These are phyloP conservation scores for Fusarium tanahbumbuense DNA, from an alignment of 2,329 filamentous ascomycete genomes.

Conservation along the genomic window DNA sequence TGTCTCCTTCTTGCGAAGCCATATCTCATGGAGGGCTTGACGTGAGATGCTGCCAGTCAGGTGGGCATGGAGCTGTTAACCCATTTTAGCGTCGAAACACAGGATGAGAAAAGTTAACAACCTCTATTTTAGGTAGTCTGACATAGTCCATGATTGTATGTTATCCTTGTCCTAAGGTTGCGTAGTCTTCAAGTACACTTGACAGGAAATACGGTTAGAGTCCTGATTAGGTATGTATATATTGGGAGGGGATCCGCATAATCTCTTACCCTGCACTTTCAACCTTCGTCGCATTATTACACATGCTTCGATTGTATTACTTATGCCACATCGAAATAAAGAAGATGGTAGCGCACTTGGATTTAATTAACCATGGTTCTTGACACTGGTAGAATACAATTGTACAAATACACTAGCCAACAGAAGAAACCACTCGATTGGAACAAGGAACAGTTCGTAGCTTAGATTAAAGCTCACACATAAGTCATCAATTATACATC, in stretches of 20 bases:
- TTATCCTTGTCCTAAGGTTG: neutral
- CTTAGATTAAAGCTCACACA: slow-evolving; percentile 30
- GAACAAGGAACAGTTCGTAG: neutral
- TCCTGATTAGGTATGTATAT: neutral
- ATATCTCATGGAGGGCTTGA: slow-evolving; percentile 78
- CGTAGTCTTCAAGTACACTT: too few relatives aligned
- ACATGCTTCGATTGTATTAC: too few relatives aligned
- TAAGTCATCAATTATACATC: slow-evolving; percentile 39
- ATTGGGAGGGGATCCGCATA: neutral
- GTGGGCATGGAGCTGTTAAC: slow-evolving; percentile 78
- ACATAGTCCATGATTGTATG: slow-evolving; percentile 55
- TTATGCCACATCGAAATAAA: too few relatives aligned
- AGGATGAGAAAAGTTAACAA: slow-evolving; percentile 35
- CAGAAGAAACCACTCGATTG: neutral
- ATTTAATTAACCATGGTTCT: neutral
- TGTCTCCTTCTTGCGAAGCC: slow-evolving; percentile 68
- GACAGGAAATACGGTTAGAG: too few relatives aligned
- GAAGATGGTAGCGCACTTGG: neutral
- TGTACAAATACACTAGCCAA: neutral
- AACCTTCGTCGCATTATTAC: neutral
- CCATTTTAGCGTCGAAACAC: neutral
- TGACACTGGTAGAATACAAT: neutral
- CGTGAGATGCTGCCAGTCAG: slow-evolving; percentile 82
- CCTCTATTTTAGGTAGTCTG: slow-evolving; percentile 68
- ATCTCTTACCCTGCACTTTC: slow-evolving; percentile 18